phyloP scores from a whole-genome alignment of 2,329 filamentous ascomycete species.

The Aotearoamyces nothofagi region DNA sequence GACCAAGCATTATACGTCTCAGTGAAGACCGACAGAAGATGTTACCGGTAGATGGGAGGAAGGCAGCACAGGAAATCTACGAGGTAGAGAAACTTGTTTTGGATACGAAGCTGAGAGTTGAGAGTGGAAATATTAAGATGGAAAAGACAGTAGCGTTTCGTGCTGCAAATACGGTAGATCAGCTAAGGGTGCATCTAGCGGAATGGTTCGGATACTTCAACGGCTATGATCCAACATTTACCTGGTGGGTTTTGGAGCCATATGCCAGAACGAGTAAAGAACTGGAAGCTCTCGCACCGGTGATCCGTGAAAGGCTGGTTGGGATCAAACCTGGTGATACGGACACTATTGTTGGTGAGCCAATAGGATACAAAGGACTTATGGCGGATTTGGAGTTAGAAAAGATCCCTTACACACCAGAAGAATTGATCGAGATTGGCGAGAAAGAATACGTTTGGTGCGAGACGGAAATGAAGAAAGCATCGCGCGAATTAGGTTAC shows the following conservation, averaged over 20 bases:
- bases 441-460: constrained; percentile 39
- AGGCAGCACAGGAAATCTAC: constrained; percentile 26
- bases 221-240: constrained; percentile 38
- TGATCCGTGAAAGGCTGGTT: constrained; percentile 27
- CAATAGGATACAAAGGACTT: constrained; percentile 35
- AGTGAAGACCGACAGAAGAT: constrained; percentile 32
- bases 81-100: constrained; percentile 20
- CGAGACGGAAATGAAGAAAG: constrained; percentile 34
- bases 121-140: constrained; percentile 18
- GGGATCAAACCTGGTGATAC: constrained; percentile 27
- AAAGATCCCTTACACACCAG: constrained; percentile 41
- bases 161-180: constrained; percentile 26
- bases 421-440: constrained; percentile 36
- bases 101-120: constrained; percentile 21
- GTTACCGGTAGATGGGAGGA: constrained; percentile 25
- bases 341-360: constrained; percentile 39
- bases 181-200: constrained; percentile 25
- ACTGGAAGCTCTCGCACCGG: constrained; percentile 21
- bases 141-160: constrained; percentile 29
- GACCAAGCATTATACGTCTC: constrained; percentile 24
- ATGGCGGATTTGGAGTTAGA: constrained; percentile 36
- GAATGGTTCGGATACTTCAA: constrained; percentile 36
- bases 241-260: constrained; percentile 37
- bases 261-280: constrained; percentile 24
- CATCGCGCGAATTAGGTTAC: constrained; percentile 31